Evolutionary conservation across 768 basidiomycete species (phyloP).

Genomic region (Dictyophora rubrovolvata): DNA sequence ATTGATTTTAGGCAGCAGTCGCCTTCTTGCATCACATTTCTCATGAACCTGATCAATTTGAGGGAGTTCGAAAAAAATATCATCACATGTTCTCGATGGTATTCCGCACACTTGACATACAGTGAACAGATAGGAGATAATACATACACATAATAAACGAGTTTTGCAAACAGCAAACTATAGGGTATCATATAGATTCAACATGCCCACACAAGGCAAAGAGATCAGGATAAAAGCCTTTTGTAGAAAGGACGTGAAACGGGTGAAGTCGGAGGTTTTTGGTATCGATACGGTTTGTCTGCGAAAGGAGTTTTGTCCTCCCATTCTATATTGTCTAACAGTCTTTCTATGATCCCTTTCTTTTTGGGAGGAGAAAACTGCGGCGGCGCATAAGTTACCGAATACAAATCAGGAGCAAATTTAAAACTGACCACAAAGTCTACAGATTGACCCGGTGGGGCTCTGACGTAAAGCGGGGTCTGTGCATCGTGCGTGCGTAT

Average conservation of each 20-base stretch:
- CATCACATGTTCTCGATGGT: no score
- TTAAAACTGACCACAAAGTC: slow-evolving; percentile 5
- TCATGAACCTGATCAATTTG: no score
- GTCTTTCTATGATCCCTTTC: not conserved
- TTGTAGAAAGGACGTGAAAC: slow-evolving; percentile 6
- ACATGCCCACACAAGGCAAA: no score
- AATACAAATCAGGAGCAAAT: not conserved
- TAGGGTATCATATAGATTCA: no score
- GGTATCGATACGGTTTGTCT: slow-evolving; percentile 1
- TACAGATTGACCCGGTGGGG: slow-evolving; percentile 5
- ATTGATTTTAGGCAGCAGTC: no score
- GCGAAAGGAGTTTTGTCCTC: not conserved
- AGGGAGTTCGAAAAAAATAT: no score
- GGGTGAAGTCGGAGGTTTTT: not conserved
- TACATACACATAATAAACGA: no score
- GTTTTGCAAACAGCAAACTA: no score
- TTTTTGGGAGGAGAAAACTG: slow-evolving; percentile 8
- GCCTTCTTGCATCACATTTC: no score
- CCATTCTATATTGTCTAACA: slow-evolving; percentile 7
- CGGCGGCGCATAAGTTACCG: not conserved
- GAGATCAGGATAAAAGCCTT: not conserved
- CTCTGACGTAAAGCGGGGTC: slow-evolving; percentile 2
- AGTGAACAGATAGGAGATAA: no score
- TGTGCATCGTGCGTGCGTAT: slow-evolving; percentile 7
- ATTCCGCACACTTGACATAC: no score